Evolutionary conservation across 208 protist genomes (phyloP).

Genomic region (Wallacemonas sp.): DNA sequence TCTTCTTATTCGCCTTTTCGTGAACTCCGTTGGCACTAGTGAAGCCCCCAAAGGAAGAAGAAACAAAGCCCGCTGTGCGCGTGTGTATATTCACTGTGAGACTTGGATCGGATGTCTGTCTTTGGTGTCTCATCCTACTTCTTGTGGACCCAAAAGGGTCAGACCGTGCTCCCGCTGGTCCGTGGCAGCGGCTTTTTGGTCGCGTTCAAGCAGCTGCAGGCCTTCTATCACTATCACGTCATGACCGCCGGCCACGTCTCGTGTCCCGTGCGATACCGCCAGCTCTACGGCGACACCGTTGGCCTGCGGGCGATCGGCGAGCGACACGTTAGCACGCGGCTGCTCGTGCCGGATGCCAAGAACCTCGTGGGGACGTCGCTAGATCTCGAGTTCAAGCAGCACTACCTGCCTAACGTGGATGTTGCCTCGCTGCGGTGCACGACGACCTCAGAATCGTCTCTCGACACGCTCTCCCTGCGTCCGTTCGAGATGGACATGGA

Average conservation of each 20-base stretch:
- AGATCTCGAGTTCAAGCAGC: constrained; percentile 65
- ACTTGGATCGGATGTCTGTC: constrained; percentile 61
- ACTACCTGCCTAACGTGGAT: constrained; percentile 73
- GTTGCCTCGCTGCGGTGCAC: constrained; percentile 60
- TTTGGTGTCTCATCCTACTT: constrained; percentile 88
- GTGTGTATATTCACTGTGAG: too few species aligned
- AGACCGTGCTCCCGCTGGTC: constrained; percentile 78
- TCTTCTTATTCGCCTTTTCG: too few species aligned
- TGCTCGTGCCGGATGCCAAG: constrained; percentile 50
- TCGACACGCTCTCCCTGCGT: constrained; percentile 19
- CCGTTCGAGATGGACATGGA: constrained; percentile 70
- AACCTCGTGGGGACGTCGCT: constrained; percentile 36
- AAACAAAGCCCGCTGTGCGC: too few species aligned
- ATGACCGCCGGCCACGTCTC: constrained; percentile 83
- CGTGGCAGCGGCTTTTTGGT: constrained; percentile 86
- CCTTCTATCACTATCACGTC: constrained; percentile 84
- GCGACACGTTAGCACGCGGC: constrained; percentile 74
- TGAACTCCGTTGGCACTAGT: too few species aligned
- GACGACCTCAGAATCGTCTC: constrained; percentile 25
- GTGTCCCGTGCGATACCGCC: constrained; percentile 66
- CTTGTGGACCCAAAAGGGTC: constrained; percentile 88
- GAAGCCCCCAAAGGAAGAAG: too few species aligned
- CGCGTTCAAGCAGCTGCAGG: constrained; percentile 55
- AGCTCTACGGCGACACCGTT: constrained; percentile 68
- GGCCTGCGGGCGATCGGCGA: constrained; percentile 84